Percentiles rank a stretch among this genome's conserved stretches.
Evolutionary conservation across 768 basidiomycete genomes (phyloP).

Genomic region (Lactarius indigo): DNA sequence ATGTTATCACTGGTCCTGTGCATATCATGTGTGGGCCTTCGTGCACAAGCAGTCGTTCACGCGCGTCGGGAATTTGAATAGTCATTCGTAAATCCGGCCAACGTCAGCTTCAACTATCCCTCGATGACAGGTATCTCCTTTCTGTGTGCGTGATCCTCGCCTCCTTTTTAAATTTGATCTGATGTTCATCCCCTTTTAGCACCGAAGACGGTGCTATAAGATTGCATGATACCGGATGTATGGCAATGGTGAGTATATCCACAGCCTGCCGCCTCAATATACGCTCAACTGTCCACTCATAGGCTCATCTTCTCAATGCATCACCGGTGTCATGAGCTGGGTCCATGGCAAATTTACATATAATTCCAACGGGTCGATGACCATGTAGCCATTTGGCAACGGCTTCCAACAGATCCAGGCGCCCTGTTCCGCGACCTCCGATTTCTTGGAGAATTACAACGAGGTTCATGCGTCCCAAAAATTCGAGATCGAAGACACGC

Average conservation of each 20-base stretch:
- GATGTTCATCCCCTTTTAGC: conserved; percentile 37
- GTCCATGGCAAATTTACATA: conserved; percentile 77
- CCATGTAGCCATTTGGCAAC: conserved; percentile 71
- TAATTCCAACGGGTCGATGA: conserved; percentile 75
- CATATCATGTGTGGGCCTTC: conserved; percentile 36
- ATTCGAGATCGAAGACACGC: not conserved
- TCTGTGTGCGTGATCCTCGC: conserved; percentile 66
- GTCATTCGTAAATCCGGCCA: conserved; percentile 83
- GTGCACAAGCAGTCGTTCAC: not conserved
- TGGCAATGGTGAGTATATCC: conserved; percentile 67
- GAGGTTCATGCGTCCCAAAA: conserved; percentile 23
- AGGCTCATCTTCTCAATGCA: conserved; percentile 85
- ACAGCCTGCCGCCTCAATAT: not conserved
- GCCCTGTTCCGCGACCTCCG: conserved; percentile 84
- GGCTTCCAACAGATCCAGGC: conserved; percentile 95
- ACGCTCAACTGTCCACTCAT: not conserved
- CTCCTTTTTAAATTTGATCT: not conserved
- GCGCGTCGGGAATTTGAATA: conserved; percentile 33
- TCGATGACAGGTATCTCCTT: conserved; percentile 80
- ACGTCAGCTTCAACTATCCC: conserved; percentile 81
- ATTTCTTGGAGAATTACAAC: conserved; percentile 85
- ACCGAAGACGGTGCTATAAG: conserved; percentile 76
- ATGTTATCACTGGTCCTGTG: conserved; percentile 79
- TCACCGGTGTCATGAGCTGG: conserved; percentile 85
- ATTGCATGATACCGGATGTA: conserved; percentile 86